These are phyloP conservation scores for Cucurbita ficifolia DNA, from an alignment of 306 rosid species.

Conservation along the genomic window DNA sequence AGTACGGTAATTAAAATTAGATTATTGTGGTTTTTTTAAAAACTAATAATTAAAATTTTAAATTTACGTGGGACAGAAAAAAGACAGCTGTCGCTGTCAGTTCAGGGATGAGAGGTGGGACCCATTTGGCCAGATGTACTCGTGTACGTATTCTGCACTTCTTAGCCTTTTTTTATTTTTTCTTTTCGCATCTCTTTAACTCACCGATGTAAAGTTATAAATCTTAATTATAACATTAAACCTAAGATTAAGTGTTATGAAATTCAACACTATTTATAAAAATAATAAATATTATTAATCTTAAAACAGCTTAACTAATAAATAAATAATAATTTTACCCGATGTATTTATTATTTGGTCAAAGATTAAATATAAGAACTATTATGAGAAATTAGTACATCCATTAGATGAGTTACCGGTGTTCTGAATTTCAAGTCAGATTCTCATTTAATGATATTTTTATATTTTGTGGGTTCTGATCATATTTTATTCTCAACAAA, in stretches of 20 bases:
- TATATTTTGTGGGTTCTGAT: background rate
- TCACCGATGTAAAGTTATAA: no score
- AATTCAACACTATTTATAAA: no score
- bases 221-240: no score
- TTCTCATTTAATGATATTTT: background rate
- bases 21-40: background rate
- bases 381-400: no score
- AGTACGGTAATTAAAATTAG: background rate
- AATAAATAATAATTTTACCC: background rate
- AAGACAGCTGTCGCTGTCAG: constrained; percentile 8
- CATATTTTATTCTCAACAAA: background rate
- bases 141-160: constrained; percentile 11
- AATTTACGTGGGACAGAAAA: background rate
- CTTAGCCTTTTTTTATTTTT: background rate
- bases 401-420: background rate
- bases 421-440: background rate
- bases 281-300: no score
- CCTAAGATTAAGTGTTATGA: no score
- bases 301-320: no score
- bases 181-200: background rate
- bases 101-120: background rate
- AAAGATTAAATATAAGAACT: background rate
- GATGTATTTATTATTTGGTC: background rate
- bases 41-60: no score
- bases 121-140: constrained; percentile 6